Evolutionary conservation across 371 early-diverging fungal species (phyloP), one percentile per base, ranked within the genome.

Genomic region (Mortierella sp.): DNA sequence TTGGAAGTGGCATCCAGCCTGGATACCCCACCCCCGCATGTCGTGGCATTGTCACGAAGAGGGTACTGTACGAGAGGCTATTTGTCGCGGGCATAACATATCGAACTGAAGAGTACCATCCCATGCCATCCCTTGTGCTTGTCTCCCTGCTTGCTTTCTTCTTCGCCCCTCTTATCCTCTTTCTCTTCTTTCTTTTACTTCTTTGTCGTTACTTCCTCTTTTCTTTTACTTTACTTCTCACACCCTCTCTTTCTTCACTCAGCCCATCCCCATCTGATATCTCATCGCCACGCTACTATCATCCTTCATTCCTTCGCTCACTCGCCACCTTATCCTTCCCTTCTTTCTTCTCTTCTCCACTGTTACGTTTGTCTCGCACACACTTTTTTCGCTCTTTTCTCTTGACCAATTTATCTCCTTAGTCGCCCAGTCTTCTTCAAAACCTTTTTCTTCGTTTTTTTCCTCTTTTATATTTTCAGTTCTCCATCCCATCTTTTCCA

Each of bases 381-480:
- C 41, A 26, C 45, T 22, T 24, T 44, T 47, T 47, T 16, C 8
- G 34, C 40, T 14, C 69, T 40, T 34, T 52, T 24, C 50, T 24
- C n/a, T 7, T 24, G 11, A 7, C 8, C 9, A 43, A 45, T 45
- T n/a, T n/a, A n/a, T n/a, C n/a, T n/a, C n/a, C n/a, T n/a, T n/a
- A n/a, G n/a, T n/a, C n/a, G n/a, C n/a, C 7, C 29, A 14, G 26
- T 47, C n/a, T 19, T 22, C 39, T 37, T 50, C 68, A 31, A 41
- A 29, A 16, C 48, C n/a, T 40, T 44, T 52, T 40, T 55, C 48
- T 34, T 37, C 26, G 5, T 1, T 65, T 70, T 24, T 9, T 13
- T 29, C 34, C n/a, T 3, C 29, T 52, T 39, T 55, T 69, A 41
- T 31, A 26, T 43, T 68, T 52, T 55, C 68, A 65, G 71, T 77